Percentiles rank a stretch among this genome's conserved stretches.
Conservation (phyloP, 2,329 filamentous ascomycete genomes). For the Aspergillus floridensis region DNA sequence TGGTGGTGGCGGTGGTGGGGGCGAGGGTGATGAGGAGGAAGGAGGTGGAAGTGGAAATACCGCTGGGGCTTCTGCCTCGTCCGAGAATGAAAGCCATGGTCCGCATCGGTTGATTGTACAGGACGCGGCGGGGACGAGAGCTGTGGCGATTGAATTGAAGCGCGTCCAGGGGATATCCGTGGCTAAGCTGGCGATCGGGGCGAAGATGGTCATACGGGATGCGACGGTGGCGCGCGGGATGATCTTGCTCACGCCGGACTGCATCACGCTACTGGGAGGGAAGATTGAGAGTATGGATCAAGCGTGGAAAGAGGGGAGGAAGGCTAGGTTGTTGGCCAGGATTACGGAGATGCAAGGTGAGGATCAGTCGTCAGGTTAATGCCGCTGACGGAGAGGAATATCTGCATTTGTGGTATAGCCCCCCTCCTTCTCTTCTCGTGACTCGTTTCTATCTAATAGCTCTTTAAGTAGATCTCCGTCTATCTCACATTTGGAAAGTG, state of each 20-base stretch:
- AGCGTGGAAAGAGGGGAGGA: conserved; percentile 69
- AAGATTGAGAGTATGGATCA: conserved; percentile 80
- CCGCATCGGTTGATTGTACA: conserved; percentile 81
- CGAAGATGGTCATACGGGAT: conserved; percentile 72
- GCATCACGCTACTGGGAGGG: conserved; percentile 74
- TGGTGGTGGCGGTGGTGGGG: conserved; percentile 46
- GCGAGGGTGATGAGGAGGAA: conserved; percentile 8
- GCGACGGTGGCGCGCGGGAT: conserved; percentile 69
- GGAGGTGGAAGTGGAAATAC: conserved; percentile 9
- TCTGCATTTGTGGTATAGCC: background rate
- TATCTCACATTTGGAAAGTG: background rate
- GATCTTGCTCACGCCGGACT: conserved; percentile 70
- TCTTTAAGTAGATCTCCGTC: background rate
- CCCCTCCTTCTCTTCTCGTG: conserved; percentile 1
- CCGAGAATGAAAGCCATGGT: conserved; percentile 37
- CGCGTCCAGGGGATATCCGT: conserved; percentile 65
- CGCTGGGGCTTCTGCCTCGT: background rate
- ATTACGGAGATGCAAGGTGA: conserved; percentile 42
- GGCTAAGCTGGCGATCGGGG: conserved; percentile 64
- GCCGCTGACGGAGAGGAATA: background rate
- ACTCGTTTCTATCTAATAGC: conserved; percentile 6
- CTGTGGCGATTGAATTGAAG: conserved; percentile 70
- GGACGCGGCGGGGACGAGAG: conserved; percentile 67
- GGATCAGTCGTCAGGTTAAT: background rate
- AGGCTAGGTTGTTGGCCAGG: conserved; percentile 64